Conservation (phyloP, 805 yeast species). For the Cyberlindnera mrakii region DNA sequence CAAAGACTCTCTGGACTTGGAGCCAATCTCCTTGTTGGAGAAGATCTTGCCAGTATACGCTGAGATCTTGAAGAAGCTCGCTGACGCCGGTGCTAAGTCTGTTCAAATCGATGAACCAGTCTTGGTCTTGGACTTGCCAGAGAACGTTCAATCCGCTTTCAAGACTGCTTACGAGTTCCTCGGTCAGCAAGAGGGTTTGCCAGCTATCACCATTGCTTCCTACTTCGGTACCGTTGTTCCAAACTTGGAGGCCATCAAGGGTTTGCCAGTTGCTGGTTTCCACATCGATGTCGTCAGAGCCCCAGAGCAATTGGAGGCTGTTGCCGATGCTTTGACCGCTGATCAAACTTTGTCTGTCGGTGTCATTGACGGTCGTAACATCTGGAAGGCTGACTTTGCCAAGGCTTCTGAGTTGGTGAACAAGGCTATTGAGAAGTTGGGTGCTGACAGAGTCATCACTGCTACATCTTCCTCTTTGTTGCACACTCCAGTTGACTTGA, state of each 20-base stretch:
- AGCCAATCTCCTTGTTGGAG: slow-evolving; percentile 84
- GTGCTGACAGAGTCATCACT: slow-evolving; percentile 79
- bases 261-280: slow-evolving; percentile 89
- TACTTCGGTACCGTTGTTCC: slow-evolving; percentile 99
- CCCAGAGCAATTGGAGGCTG: slow-evolving; percentile 92
- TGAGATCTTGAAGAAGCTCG: slow-evolving; percentile 80
- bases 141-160: slow-evolving; percentile 76
- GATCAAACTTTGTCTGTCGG: slow-evolving; percentile 89
- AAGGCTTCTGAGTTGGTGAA: slow-evolving; percentile 78
- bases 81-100: slow-evolving; percentile 89
- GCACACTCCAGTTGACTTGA: slow-evolving; percentile 97
- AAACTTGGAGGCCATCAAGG: slow-evolving; percentile 83
- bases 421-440: slow-evolving; percentile 79
- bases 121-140: slow-evolving; percentile 89
- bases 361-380: slow-evolving; percentile 98
- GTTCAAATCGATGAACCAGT: slow-evolving; percentile 98
- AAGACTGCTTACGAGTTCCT: slow-evolving; percentile 80
- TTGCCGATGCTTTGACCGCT: slow-evolving; percentile 55
- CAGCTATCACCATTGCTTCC: slow-evolving; percentile 78
- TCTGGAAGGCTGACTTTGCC: slow-evolving; percentile 96
- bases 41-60: slow-evolving; percentile 91
- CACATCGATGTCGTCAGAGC: slow-evolving; percentile 95
- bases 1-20: slow-evolving; percentile 92
- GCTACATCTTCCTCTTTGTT: slow-evolving; percentile 95
- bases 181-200: slow-evolving; percentile 60